Evolutionary conservation across 164 flowering plant genomes (phyloP), one percentile per base, ranked within the genome.

Genomic region (Amborella trichopoda): DNA sequence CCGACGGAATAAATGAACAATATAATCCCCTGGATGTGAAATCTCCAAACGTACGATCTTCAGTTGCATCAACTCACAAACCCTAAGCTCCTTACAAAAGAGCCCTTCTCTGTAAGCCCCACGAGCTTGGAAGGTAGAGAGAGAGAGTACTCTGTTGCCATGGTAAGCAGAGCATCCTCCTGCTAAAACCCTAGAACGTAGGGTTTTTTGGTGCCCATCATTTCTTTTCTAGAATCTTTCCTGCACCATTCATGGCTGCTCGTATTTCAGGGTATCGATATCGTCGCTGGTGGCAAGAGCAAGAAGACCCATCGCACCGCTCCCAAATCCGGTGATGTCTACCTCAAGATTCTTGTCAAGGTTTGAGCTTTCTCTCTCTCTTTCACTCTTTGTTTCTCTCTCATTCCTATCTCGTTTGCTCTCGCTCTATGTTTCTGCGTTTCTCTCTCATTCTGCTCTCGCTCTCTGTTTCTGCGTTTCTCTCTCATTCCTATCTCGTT

Each of bases 241-340:
- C 19, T 21, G 16, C 41, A 8, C 34, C 36, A 32, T 32, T 32
- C n/a, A n/a, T 32, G 11, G 36, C n/a, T 37, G 41, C 6, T n/a
- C 19, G 19, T 37, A 8, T 37, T 18, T 37, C 44, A 55, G 59
- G 59, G 59, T 14, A 55, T 55, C 46, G 59, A 55, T 38, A 37
- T 55, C 4, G 52, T 81, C 73, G 44, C 63, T 64, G 19, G 65
- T 44, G 28, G 89, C 55, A 24, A 76, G 59, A 40, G 63, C 55
- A 10, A 44, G 38, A 54, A 40, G 41, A 55, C 59, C 40, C 47
- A 40, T 39, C 52, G 59, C 2, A 55, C 59, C 1, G 59, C 59
- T 32, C 59, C 59, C 27, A 55, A 39, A 41, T 55, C 59, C 3
- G 41, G 40, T 24, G 59, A 55, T 40, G 39, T 55, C 41, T 55